A percentile compares a stretch with the other conserved stretches of the same genome.
Evolutionary conservation across 495 filamentous ascomycete species (phyloP).

Genomic region (Talaromyces adpressus): DNA sequence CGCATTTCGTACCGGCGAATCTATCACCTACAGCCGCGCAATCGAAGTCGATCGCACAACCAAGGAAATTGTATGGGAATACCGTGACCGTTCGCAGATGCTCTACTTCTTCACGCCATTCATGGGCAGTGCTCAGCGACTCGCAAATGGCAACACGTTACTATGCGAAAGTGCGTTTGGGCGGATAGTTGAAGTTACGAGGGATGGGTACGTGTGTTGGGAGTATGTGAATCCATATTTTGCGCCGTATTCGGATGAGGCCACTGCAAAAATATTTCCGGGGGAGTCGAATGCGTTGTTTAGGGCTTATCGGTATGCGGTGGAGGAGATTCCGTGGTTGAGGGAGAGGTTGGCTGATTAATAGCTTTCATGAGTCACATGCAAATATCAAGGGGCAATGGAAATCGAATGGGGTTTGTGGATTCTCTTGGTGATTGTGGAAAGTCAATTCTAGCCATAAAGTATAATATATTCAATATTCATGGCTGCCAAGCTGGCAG

Average conservation of each 20-base stretch:
- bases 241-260: conserved; percentile 19
- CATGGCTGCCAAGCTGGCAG: no score
- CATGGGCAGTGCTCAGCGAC: conserved; percentile 40
- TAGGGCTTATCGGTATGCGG: conserved; percentile 28
- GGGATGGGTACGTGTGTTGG: conserved; percentile 23
- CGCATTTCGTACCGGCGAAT: conserved; percentile 29
- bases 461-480: no score
- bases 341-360: not conserved
- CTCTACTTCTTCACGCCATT: conserved; percentile 42
- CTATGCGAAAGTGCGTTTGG: conserved; percentile 34
- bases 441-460: no score
- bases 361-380: not conserved
- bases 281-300: conserved; percentile 31
- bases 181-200: conserved; percentile 27
- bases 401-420: not conserved
- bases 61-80: conserved; percentile 39
- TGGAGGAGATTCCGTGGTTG: conserved; percentile 27
- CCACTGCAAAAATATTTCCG: conserved; percentile 22
- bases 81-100: conserved; percentile 31
- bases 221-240: conserved; percentile 30
- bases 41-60: conserved; percentile 24
- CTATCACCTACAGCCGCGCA: conserved; percentile 34
- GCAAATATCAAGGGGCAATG: not conserved
- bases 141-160: conserved; percentile 33
- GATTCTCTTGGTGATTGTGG: no score